Evolutionary conservation across 805 yeast genomes (phyloP).

Genomic region (Pichia exigua): DNA sequence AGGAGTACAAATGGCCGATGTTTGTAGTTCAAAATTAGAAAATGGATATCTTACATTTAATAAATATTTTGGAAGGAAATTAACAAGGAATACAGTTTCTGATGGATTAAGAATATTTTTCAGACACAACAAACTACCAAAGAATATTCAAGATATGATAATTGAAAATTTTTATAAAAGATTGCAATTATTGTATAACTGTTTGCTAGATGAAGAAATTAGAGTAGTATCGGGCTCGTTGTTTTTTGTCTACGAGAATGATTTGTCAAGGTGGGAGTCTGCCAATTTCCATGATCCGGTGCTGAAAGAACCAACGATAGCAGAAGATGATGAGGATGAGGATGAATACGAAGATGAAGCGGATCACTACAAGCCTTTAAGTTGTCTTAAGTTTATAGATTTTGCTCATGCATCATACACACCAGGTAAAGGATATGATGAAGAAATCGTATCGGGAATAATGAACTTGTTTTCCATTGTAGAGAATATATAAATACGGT

Average conservation of each 20-base stretch:
- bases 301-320: slow-evolving; percentile 20
- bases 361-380: slow-evolving; percentile 34
- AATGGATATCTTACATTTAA: slow-evolving; percentile 39
- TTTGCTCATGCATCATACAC: slow-evolving; percentile 77
- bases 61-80: slow-evolving; percentile 51
- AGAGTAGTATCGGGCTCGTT: slow-evolving; percentile 67
- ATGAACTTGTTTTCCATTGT: slow-evolving; percentile 47
- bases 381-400: slow-evolving; percentile 67
- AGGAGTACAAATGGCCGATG: slow-evolving; percentile 9
- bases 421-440: slow-evolving; percentile 64
- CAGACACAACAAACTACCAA: slow-evolving; percentile 27
- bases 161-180: slow-evolving; percentile 45
- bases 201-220: slow-evolving; percentile 53
- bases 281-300: slow-evolving; percentile 34
- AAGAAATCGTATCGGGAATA: slow-evolving; percentile 61
- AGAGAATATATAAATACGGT: slow-evolving; percentile 17
- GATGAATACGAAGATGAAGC: slow-evolving; percentile 21
- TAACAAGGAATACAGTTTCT: slow-evolving; percentile 36
- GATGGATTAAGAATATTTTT: slow-evolving; percentile 43
- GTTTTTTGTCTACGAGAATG: slow-evolving; percentile 68
- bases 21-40: slow-evolving; percentile 11
- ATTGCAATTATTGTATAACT: slow-evolving; percentile 57
- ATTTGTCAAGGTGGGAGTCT: slow-evolving; percentile 43
- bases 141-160: slow-evolving; percentile 30
- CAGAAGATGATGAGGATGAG: slow-evolving; percentile 28